Base-by-base conservation (phyloP, 2,329 filamentous ascomycete genomes). In the Catunica adiposa region DNA sequence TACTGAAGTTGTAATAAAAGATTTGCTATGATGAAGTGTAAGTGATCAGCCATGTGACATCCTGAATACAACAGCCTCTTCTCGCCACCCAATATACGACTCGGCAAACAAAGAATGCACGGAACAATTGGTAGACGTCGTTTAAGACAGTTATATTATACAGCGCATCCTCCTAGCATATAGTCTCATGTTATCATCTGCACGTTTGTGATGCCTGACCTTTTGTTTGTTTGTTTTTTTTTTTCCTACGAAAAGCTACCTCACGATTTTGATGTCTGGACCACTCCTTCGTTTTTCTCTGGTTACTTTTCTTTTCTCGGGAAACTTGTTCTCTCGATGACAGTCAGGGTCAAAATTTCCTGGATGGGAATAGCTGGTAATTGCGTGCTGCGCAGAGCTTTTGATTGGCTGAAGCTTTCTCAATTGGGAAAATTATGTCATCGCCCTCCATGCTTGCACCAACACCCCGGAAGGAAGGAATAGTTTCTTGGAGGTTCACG, bases 351-450 rank as follows among this genome's bases (percentile, higher is more conserved):
- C 50, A 38, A 54, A 17, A 17, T 47, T 54, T 31, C 56, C 59
- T 25, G 7, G 55, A 53, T 25, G 56, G 61, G 52, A 46, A 58
- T 61, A 56, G 60, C 23, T 48, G 53, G 55, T 40, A 56, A 68
- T 68, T 63, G 65, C 66, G 66, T 67, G 65, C 62, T 68, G 64
- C 58, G 59, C 38, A 55, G 25, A 53, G 14, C 7, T 15, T 50
- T 14, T 64, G 55, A 67, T 68, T 68, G 66, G 66, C 60, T 60
- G 15, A 57, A 22, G 11, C 51, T 53, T 46, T 56, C 59, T 56
- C 54, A 54, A 37, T 55, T 50, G 53, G 59, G 62, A 59, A 59
- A 59, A 54, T 54, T 38, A 47, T 46, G 40, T 54, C 53, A 54
- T 47, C 34, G 23, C 11, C 25, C 20, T 25, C 42, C 9, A 9